Percentiles rank a stretch among this genome's conserved stretches.
Evolutionary conservation across 2,329 filamentous ascomycete genomes (phyloP).

Genomic region (Diaporthe citri): DNA sequence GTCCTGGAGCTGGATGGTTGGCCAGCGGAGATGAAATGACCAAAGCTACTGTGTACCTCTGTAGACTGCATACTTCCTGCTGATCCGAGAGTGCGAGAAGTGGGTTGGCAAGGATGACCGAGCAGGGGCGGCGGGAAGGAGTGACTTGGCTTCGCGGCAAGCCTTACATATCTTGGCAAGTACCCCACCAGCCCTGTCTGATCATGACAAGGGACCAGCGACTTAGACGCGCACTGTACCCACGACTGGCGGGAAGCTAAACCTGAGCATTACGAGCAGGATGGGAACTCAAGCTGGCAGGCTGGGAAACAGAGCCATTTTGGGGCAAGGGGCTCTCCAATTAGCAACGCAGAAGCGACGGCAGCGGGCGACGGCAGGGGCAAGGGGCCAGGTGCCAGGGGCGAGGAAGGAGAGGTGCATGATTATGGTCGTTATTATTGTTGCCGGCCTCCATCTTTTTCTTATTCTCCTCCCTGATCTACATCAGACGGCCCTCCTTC

Average conservation of each 20-base stretch:
- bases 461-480: conserved; percentile 12
- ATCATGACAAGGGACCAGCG: not conserved
- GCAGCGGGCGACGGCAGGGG: conserved; percentile 22
- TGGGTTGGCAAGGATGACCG: conserved; percentile 11
- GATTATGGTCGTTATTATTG: conserved; percentile 5
- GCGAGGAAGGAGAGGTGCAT: conserved; percentile 22
- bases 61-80: not conserved
- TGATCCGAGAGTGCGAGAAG: conserved; percentile 15
- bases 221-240: conserved; percentile 31
- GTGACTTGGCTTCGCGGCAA: conserved; percentile 30
- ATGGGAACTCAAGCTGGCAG: not conserved
- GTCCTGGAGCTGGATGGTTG: conserved; percentile 12
- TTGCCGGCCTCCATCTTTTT: not conserved
- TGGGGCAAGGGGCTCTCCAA: not conserved
- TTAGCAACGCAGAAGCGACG: not conserved
- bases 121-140: conserved; percentile 24
- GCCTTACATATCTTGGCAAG: conserved; percentile 12
- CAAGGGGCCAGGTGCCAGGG: conserved; percentile 1
- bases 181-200: conserved; percentile 22
- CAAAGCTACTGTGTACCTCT: conserved; percentile 6
- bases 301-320: not conserved
- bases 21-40: conserved; percentile 13
- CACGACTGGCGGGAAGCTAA: conserved; percentile 29
- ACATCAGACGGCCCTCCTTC: conserved; percentile 1
- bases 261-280: conserved; percentile 17